phyloP scores from a whole-genome alignment of 208 protist genomes.

The Trichomonas vaginalis region DNA sequence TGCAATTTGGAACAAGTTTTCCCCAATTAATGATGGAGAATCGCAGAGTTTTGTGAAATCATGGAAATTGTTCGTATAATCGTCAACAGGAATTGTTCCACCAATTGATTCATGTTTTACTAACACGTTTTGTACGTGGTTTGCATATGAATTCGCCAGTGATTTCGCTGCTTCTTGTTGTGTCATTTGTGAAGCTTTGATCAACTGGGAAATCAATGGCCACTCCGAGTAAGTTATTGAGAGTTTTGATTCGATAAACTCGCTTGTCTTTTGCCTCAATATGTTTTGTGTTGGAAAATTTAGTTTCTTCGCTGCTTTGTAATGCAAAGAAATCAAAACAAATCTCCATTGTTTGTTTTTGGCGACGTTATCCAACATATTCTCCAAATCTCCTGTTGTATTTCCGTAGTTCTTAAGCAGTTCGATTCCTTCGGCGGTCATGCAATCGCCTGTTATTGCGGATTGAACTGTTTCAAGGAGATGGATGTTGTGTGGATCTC shows the following conservation, averaged over 20 bases:
- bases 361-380: background rate
- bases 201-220: background rate
- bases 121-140: background rate
- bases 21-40: background rate
- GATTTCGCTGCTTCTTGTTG: background rate
- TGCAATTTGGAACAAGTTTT: background rate
- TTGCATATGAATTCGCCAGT: background rate
- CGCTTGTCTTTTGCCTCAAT: background rate
- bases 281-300: background rate
- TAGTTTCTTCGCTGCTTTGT: background rate
- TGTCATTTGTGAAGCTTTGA: background rate
- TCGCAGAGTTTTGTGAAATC: background rate
- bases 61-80: background rate
- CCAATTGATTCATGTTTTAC: background rate
- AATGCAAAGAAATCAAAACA: background rate
- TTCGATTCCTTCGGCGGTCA: background rate
- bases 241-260: background rate
- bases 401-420: background rate
- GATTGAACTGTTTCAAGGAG: background rate
- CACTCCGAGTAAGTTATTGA: background rate
- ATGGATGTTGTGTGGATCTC: background rate
- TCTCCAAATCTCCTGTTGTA: background rate
- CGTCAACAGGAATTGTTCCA: background rate
- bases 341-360: background rate
- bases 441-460: background rate